Base-by-base conservation (phyloP, 2,329 filamentous ascomycete species). In the Hypoxylon sp. region DNA sequence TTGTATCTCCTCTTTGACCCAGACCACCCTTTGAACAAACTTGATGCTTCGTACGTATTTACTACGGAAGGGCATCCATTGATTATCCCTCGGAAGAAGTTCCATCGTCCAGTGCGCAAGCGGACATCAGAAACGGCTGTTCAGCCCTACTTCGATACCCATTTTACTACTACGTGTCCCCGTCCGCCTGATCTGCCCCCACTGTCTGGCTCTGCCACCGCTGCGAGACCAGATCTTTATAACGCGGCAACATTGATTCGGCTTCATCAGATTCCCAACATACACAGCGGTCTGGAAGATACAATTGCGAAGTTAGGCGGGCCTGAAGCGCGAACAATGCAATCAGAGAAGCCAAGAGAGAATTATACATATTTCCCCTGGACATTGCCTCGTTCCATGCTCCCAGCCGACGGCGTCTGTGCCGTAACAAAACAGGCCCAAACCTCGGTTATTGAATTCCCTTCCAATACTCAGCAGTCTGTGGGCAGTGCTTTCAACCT, bases 61-160 rank as follows among this genome's bases (percentile, higher is more conserved):
- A 96, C 93, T 0, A 99, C 96, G 0, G 96, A 99, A 81, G 96
- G 95, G 0, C 96, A 99, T 79, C 96, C 96, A 2, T 84, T 99
- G 48, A 86, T 98, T 46, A 91, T 99, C 57, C 94, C 94, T 11
- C 85, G 83, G 63, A 82, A 80, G 66, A 72, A 78, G 22, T 70
- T 35, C 1, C 68, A 47, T 14, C 58, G 62, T 1, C 79, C 75
- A 57, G 75, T 72, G 11, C 73, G 59, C 42, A 76, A 72, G 42
- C 66, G 70, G 2, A 63, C 70, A 14, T 56, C 73, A 24, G 73
- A 76, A 59, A 64, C 68, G 53, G 68, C 69, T 11, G 66, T 80
- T 9, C 76, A 81, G 24, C 74, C 74, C 11, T 82, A 83, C 65
- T 81, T 80, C 58, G 80, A 85, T 57, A 74, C 82, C 51, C 80